Conservation (phyloP, 192 early-diverging fungal genomes). For the Umbelopsis ramanniana region DNA sequence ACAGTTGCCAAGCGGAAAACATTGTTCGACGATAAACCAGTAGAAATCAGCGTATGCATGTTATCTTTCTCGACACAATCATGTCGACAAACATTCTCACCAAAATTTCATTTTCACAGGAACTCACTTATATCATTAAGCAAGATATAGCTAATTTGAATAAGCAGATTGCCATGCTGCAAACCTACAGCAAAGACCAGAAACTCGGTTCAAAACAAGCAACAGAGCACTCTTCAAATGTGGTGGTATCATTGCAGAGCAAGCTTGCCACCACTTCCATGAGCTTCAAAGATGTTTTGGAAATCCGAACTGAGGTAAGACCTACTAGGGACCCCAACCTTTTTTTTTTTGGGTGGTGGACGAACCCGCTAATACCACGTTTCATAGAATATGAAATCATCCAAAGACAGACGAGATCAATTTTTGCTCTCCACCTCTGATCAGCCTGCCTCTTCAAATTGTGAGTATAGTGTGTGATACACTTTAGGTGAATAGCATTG, state of each 20-base stretch:
- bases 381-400: constrained; percentile 88
- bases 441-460: constrained; percentile 29
- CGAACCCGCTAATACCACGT: too few relatives aligned
- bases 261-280: constrained; percentile 89
- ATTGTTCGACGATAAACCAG: constrained; percentile 95
- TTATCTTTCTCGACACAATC: neutral
- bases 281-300: constrained; percentile 94
- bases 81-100: neutral
- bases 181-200: constrained; percentile 64
- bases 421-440: constrained; percentile 70
- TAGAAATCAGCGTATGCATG: constrained; percentile 83
- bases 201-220: constrained; percentile 65
- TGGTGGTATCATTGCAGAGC: constrained; percentile 91
- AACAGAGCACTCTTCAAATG: constrained; percentile 88
- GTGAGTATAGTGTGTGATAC: constrained; percentile 29
- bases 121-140: constrained; percentile 93
- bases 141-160: constrained; percentile 96
- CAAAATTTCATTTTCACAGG: constrained; percentile 46
- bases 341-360: neutral
- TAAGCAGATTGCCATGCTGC: constrained; percentile 89
- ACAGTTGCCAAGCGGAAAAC: constrained; percentile 93
- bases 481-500: neutral
- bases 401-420: constrained; percentile 88
- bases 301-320: constrained; percentile 80
- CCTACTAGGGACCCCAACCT: neutral